Conservation (phyloP, 2,329 filamentous ascomycete species). For the Aureobasidium sp. region DNA sequence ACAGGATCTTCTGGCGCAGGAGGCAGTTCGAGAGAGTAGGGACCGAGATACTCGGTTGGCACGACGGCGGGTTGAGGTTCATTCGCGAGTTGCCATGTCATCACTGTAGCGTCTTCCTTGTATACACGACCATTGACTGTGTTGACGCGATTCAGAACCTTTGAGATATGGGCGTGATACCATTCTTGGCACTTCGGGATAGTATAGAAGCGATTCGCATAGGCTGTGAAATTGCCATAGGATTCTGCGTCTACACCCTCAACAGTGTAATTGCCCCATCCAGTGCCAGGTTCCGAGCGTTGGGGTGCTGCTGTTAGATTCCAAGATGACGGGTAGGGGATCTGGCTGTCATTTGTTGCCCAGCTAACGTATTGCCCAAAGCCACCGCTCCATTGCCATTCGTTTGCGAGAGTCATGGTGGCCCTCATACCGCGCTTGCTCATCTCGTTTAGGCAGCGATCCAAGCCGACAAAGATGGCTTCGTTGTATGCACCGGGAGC, state of each 20-base stretch:
- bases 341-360: conserved; percentile 36
- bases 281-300: conserved; percentile 34
- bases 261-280: conserved; percentile 45
- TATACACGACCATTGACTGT: conserved; percentile 41
- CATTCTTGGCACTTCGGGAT: conserved; percentile 37
- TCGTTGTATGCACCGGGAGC: conserved; percentile 44
- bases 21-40: conserved; percentile 32
- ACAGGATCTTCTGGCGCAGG: conserved; percentile 37
- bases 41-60: conserved; percentile 31
- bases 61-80: conserved; percentile 39
- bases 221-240: conserved; percentile 33
- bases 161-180: conserved; percentile 43
- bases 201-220: conserved; percentile 41
- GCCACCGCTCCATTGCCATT: conserved; percentile 46
- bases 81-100: conserved; percentile 48
- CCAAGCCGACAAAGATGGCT: conserved; percentile 40
- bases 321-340: conserved; percentile 43
- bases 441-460: conserved; percentile 45
- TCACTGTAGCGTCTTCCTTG: conserved; percentile 42
- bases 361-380: conserved; percentile 44
- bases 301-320: conserved; percentile 42
- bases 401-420: conserved; percentile 43
- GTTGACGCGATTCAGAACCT: conserved; percentile 40
- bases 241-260: conserved; percentile 37
- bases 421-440: conserved; percentile 43